Conservation (phyloP, 2,329 filamentous ascomycete species). For the Aspergillus novofumigatus region DNA sequence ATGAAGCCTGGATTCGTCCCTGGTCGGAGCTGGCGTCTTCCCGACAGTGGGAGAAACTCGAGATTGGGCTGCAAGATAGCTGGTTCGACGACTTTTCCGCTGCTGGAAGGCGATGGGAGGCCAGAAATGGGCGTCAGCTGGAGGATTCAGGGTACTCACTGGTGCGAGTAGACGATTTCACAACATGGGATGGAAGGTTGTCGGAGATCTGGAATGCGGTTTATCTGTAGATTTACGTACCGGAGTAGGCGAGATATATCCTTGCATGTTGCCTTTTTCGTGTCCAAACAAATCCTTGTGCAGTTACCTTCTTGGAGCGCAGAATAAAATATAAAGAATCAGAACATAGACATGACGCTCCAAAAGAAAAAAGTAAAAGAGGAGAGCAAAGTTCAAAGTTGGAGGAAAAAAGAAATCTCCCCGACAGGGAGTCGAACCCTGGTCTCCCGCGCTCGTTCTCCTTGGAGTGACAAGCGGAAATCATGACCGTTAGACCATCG, state of each 20-base stretch:
- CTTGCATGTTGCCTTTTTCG: not conserved
- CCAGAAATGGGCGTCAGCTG: not conserved
- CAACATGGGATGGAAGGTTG: constrained; percentile 4
- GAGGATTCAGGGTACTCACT: not conserved
- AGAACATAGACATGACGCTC: no score
- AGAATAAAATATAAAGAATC: no score
- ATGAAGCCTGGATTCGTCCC: constrained; percentile 2
- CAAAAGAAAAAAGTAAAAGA: not conserved
- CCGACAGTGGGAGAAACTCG: constrained; percentile 1
- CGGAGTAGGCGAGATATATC: not conserved
- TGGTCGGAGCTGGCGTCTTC: constrained; percentile 1
- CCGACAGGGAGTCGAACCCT: not conserved
- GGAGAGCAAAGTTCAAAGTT: not conserved
- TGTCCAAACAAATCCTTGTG: not conserved
- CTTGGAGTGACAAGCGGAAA: not conserved
- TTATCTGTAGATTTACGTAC: not conserved
- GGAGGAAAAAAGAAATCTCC: not conserved
- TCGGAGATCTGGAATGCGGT: constrained; percentile 2
- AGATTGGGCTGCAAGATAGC: constrained; percentile 2
- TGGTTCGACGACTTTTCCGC: constrained; percentile 1
- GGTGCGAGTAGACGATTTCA: constrained; percentile 2
- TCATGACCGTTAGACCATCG: not conserved
- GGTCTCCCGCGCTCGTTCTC: not conserved
- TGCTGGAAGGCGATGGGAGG: not conserved
- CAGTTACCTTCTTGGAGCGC: no score